Conservation (phyloP, 352 stramenopile genomes). For the Nothophytophthora sp. region DNA sequence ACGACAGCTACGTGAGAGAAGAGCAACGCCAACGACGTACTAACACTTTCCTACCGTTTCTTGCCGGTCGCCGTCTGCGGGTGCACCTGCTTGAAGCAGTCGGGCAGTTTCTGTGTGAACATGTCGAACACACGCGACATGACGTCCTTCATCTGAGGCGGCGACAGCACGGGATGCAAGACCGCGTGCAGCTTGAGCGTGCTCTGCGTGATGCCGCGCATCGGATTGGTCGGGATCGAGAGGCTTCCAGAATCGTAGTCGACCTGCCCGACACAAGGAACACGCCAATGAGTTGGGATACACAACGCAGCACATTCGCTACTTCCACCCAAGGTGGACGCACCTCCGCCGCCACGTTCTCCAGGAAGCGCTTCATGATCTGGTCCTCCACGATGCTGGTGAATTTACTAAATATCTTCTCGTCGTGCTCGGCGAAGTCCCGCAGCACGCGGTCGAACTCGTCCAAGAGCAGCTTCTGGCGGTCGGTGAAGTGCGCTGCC, state of each 20-base stretch:
- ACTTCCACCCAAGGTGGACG: conserved; percentile 5
- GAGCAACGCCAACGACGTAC: neutral
- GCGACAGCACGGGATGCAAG: conserved; percentile 90
- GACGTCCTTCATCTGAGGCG: conserved; percentile 95
- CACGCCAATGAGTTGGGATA: neutral
- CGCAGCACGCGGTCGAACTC: conserved; percentile 95
- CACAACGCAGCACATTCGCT: neutral
- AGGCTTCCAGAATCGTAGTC: conserved; percentile 70
- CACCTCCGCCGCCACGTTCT: conserved; percentile 73
- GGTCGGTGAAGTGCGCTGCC: conserved; percentile 92
- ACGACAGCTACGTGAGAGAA: neutral
- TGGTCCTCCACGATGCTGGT: conserved; percentile 96
- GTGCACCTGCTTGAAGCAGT: conserved; percentile 87
- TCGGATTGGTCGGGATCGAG: conserved; percentile 71
- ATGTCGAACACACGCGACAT: conserved; percentile 92
- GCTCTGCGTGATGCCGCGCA: conserved; percentile 94
- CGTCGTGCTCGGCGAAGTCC: conserved; percentile 96
- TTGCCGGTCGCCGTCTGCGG: conserved; percentile 76
- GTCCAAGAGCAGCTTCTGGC: conserved; percentile 95
- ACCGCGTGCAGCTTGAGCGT: conserved; percentile 96
- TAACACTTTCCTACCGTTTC: conserved; percentile 42
- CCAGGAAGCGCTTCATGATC: conserved; percentile 93
- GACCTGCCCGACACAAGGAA: conserved; percentile 50
- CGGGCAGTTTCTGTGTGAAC: conserved; percentile 87
- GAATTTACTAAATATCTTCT: conserved; percentile 98